A percentile compares a stretch with the other conserved stretches of the same genome.
phyloP scores from a whole-genome alignment of 2,329 filamentous ascomycete species.

The Apiospora arundinis region DNA sequence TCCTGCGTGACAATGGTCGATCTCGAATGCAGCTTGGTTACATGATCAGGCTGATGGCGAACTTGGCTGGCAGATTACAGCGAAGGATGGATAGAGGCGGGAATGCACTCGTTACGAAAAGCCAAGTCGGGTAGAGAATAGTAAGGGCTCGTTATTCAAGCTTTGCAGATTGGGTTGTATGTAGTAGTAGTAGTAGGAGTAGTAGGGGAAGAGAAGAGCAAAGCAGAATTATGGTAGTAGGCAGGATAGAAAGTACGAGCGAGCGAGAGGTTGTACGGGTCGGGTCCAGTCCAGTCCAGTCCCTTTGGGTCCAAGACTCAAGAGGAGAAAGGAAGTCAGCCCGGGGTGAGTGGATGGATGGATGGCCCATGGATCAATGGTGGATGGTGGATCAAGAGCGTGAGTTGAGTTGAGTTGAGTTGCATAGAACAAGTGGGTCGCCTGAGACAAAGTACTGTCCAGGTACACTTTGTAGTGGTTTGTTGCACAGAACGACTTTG shows the following conservation, averaged over 20 bases:
- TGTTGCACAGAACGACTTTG: slow-evolving; percentile 11
- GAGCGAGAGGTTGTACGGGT: slow-evolving; percentile 16
- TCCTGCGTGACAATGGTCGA: slow-evolving; percentile 41
- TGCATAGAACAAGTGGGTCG: slow-evolving; percentile 15
- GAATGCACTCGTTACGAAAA: slow-evolving; percentile 17
- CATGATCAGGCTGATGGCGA: slow-evolving; percentile 33
- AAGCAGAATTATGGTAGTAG: slow-evolving; percentile 7
- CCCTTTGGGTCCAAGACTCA: slow-evolving; percentile 19
- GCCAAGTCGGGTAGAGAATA: slow-evolving; percentile 6
- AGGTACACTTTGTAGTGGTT: slow-evolving; percentile 16
- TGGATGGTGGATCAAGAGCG: slow-evolving; percentile 18
- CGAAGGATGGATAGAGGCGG: not conserved
- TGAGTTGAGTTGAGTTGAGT: slow-evolving; percentile 19
- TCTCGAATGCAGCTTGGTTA: slow-evolving; percentile 40
- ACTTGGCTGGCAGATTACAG: slow-evolving; percentile 21
- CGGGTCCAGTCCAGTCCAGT: slow-evolving; percentile 18
- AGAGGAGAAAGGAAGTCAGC: slow-evolving; percentile 19
- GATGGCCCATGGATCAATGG: slow-evolving; percentile 17
- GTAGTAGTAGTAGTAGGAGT: not conserved
- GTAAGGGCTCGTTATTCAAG: not conserved
- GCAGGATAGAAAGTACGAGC: slow-evolving; percentile 9
- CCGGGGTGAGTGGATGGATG: slow-evolving; percentile 19
- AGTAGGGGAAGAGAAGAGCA: slow-evolving; percentile 21
- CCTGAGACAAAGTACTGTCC: slow-evolving; percentile 8
- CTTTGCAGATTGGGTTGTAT: not conserved